Evolutionary conservation across 208 protist genomes (phyloP).

Genomic region (Wallacemonas sp.): DNA sequence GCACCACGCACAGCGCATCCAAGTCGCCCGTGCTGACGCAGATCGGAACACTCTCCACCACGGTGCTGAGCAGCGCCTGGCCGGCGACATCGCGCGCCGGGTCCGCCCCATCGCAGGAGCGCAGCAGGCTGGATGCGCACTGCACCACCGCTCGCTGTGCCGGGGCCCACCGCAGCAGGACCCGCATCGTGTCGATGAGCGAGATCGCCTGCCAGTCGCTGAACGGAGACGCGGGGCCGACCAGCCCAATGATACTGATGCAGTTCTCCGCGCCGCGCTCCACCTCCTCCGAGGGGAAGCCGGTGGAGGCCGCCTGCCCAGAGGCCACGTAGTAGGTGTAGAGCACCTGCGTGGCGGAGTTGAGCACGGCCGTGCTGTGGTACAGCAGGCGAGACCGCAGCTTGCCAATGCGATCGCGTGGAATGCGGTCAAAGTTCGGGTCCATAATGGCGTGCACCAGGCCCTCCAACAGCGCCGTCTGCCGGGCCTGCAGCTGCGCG

Average conservation of each 20-base stretch:
- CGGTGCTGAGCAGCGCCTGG: conserved; percentile 1
- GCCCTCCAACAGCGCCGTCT: conserved; percentile 48
- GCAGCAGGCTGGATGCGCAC: conserved; percentile 38
- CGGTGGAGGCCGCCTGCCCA: conserved; percentile 34
- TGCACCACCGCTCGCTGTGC: conserved; percentile 40
- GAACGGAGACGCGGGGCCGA: conserved; percentile 40
- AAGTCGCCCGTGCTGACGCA: conserved; percentile 1
- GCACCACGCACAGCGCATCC: conserved; percentile 28
- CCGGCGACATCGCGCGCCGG: conserved; percentile 1
- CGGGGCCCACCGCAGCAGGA: conserved; percentile 61
- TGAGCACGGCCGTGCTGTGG: conserved; percentile 34
- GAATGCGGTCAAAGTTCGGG: conserved; percentile 60
- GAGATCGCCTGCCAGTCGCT: conserved; percentile 52
- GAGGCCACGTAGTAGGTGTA: conserved; percentile 60
- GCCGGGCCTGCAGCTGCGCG: conserved; percentile 26
- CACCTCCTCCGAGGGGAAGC: conserved; percentile 24
- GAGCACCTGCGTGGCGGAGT: conserved; percentile 41
- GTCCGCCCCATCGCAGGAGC: conserved; percentile 23
- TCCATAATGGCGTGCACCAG: conserved; percentile 42
- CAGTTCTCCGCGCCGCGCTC: conserved; percentile 39
- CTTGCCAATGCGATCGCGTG: conserved; percentile 37
- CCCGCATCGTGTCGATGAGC: conserved; percentile 49
- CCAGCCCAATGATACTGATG: conserved; percentile 30
- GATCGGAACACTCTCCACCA: conserved; percentile 5
- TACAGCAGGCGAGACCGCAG: conserved; percentile 31